phyloP scores from a whole-genome alignment of 1,284 basidiomycete species.

The Pisolithus thermaeus region DNA sequence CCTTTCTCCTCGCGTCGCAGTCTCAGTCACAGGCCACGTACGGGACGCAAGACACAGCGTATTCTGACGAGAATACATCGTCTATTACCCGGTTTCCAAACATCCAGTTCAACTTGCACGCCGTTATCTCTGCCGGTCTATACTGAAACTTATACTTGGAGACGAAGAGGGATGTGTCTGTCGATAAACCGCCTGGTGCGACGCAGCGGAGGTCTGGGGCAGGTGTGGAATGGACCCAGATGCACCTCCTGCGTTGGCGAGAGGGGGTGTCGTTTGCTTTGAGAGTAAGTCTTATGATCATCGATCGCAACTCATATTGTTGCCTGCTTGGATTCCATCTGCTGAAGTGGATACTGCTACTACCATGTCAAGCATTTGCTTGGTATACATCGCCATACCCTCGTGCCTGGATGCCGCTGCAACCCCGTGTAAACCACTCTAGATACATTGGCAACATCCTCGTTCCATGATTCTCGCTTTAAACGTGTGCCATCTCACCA shows the following conservation, averaged over 20 bases:
- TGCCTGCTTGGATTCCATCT: not conserved
- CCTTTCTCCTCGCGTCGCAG: slow-evolving; percentile 28
- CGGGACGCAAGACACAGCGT: slow-evolving; percentile 42
- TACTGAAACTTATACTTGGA: too few relatives aligned
- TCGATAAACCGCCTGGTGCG: too few relatives aligned
- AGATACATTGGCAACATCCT: not conserved
- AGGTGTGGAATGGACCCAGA: too few relatives aligned
- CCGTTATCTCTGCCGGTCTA: slow-evolving; percentile 33
- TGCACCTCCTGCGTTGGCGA: too few relatives aligned
- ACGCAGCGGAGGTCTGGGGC: too few relatives aligned
- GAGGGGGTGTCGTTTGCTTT: too few relatives aligned
- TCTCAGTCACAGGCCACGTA: slow-evolving; percentile 32
- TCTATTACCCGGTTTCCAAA: slow-evolving; percentile 55
- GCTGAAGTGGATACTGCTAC: not conserved
- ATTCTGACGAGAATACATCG: slow-evolving; percentile 38
- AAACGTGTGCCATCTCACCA: not conserved
- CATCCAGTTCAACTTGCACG: slow-evolving; percentile 61
- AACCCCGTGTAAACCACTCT: not conserved
- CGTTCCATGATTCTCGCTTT: not conserved
- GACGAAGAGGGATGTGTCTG: too few relatives aligned
- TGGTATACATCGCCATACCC: not conserved
- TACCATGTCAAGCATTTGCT: not conserved
- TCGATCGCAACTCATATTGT: slow-evolving; percentile 3
- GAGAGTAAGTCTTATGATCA: not conserved
- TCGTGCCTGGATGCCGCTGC: not conserved